Base-by-base conservation (phyloP, 2,329 filamentous ascomycete species). In the Diaporthe caulivora region DNA sequence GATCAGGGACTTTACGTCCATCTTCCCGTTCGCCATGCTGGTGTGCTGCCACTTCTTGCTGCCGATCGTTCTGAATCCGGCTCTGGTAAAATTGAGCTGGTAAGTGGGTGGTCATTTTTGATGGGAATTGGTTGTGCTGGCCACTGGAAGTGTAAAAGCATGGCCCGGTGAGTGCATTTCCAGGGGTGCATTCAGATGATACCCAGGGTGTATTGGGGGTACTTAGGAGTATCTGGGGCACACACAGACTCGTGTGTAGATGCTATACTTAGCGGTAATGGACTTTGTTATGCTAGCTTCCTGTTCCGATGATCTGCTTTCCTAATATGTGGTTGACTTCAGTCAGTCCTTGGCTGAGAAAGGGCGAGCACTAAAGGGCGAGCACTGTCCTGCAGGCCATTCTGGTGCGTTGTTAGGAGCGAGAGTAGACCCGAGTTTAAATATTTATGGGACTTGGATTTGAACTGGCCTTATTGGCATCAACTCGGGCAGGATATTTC, bases 1-100 rank as follows among this genome's bases (percentile, higher is more conserved):
- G 75, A 92, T 93, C 79, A 82, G 81, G 26, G 79, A 85, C 70
- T 89, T 92, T 77, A 86, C 89, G 18, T 88, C 90, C 71, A 90
- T 93, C 79, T 90, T 85, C 77, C 91, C 91, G 29, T 80, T 92
- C 31, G 81, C 81, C 29, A 86, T 84, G 51, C 82, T 90, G 49
- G 82, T 91, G 15, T 80, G 85, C 57, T 84, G 84, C 49, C 89
- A 92, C 79, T 89, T 91, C 78, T 80, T 89, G 53, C 80, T 92
- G 73, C 90, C 90, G 13, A 86, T 92, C 64, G 85, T 85, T 72
- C 81, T 92, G 75, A 92, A 92, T 77, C 91, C 91, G 26, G 89
- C 88, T 67, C 79, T 92, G 82, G 92, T 92, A 90, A 85, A 87
- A 79, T 90, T 91, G 78, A 89, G 87, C 57, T 91, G 87, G 85